These are phyloP conservation scores for Tetrahymena elliotti DNA, from an alignment of 73 alveolate species.

Conservation along the genomic window DNA sequence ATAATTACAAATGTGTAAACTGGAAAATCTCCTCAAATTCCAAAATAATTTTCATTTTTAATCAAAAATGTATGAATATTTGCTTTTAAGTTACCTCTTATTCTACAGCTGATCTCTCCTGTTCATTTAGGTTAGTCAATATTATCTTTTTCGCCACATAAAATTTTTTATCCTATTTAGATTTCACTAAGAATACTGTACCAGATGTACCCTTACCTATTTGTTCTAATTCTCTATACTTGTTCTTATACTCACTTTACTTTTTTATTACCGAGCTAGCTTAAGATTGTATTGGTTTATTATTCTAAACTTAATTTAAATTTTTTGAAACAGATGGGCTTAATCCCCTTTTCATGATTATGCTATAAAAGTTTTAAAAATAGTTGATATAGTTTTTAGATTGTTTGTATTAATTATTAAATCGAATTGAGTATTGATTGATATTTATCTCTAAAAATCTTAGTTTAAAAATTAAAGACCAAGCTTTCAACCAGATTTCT, in stretches of 20 bases:
- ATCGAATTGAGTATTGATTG: background rate
- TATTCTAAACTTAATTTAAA: background rate
- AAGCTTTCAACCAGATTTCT: background rate
- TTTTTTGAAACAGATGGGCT: background rate
- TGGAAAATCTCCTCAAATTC: background rate
- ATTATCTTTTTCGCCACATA: slow-evolving; percentile 73
- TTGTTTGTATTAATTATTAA: background rate
- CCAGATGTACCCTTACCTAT: slow-evolving; percentile 25
- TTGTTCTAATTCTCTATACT: background rate
- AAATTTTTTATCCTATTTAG: slow-evolving; percentile 26
- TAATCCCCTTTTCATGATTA: background rate
- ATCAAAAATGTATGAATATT: no score
- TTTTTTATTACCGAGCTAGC: background rate
- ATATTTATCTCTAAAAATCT: background rate
- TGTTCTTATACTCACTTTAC: background rate
- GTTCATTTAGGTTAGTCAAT: slow-evolving; percentile 49
- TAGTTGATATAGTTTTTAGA: background rate
- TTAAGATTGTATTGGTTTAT: background rate
- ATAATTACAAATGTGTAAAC: background rate
- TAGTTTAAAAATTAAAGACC: background rate
- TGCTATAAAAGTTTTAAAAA: background rate
- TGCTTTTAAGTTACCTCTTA: slow-evolving; percentile 53
- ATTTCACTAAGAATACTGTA: slow-evolving; percentile 52
- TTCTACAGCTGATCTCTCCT: slow-evolving; percentile 58
- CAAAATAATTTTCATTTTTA: background rate